Base-by-base conservation (phyloP, 2,329 filamentous ascomycete species). In the Pseudocercospora macadamiae region DNA sequence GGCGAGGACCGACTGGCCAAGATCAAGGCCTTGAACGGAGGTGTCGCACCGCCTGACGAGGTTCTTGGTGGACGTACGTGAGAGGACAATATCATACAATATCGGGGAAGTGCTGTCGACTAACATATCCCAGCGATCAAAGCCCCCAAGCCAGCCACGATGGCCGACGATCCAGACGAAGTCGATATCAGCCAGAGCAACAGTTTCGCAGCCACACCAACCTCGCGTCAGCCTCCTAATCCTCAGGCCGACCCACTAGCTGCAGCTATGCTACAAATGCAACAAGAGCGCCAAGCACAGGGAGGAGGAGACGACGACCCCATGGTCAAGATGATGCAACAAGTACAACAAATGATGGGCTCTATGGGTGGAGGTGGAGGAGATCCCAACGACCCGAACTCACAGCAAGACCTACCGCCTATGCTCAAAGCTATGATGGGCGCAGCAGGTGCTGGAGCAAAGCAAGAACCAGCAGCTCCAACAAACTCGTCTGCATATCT, bases 311-410 rank as follows among this genome's bases (percentile, higher is more conserved):
- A 72, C 54, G 77, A 86, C n/a, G 87, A 89, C 68, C 86, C 86
- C 10, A 87, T 89, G 83, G 81, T 89, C 81, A 83, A 85, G 73
- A 88, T 93, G 83, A 82, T 93, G 74, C 84, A 88, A 69, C 47
- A 49, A 74, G 82, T 93, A 74, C 84, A 88, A 69, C 47, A 49
- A 74, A 79, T 78, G 25, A 68, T 70, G 55, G 65, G 66, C 25
- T 71, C 70, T 12, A 70, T 73, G 59, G 71, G 71, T n/a, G 67
- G 66, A 51, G 47, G n/a, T n/a, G n/a, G 47, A 49, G 67, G 66
- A 48, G 54, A 74, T 63, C 54, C 72, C 4, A 73, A 70, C 49
- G 72, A 73, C 28, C 68, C 77, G 5, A 74, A 74, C 32, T 73
- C 74, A 4, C 73, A 75, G 32, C 77, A 75, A 37, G 74, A 77